These are phyloP conservation scores for Protomyces arabidopsidicola DNA, from an alignment of 1,139 yeast genomes.

Conservation along the genomic window DNA sequence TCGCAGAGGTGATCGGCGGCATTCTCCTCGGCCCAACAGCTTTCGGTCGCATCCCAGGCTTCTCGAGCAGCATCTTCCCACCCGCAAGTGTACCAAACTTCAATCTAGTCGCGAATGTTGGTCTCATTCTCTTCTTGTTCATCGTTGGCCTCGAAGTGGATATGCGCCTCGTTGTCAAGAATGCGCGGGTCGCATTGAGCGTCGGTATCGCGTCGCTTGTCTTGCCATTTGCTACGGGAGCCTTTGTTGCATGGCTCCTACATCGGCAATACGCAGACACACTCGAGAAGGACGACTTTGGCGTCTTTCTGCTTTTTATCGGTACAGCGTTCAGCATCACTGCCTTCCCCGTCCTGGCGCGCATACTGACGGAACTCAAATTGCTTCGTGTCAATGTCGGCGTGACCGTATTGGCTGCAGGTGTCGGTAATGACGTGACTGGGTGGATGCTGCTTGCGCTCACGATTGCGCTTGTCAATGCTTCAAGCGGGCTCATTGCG, in stretches of 20 bases:
- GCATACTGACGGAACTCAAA: constrained; percentile 68
- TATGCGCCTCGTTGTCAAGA: constrained; percentile 55
- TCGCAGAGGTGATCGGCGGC: constrained; percentile 51
- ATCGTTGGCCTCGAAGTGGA: constrained; percentile 77
- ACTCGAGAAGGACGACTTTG: constrained; percentile 37
- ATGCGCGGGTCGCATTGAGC: constrained; percentile 55
- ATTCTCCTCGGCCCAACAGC: constrained; percentile 60
- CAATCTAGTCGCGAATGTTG: constrained; percentile 60
- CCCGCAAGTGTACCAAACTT: constrained; percentile 56
- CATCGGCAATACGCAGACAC: constrained; percentile 50
- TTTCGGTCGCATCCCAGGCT: constrained; percentile 63
- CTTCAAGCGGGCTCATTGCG: constrained; percentile 62
- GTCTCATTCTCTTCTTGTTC: constrained; percentile 66
- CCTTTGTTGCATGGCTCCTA: constrained; percentile 62
- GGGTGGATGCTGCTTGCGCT: constrained; percentile 78
- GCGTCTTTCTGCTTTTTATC: constrained; percentile 29
- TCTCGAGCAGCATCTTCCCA: constrained; percentile 62
- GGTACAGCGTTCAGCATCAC: constrained; percentile 64
- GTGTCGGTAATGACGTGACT: constrained; percentile 70
- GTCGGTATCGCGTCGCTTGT: constrained; percentile 70
- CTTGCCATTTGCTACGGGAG: constrained; percentile 72
- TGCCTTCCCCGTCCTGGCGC: constrained; percentile 76
- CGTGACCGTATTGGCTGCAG: constrained; percentile 73
- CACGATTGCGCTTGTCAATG: constrained; percentile 67
- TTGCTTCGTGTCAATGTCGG: constrained; percentile 70